Evolutionary conservation across 2,329 filamentous ascomycete species (phyloP), one percentile per base, ranked within the genome.

Genomic region (Trichoderma guizhouense): DNA sequence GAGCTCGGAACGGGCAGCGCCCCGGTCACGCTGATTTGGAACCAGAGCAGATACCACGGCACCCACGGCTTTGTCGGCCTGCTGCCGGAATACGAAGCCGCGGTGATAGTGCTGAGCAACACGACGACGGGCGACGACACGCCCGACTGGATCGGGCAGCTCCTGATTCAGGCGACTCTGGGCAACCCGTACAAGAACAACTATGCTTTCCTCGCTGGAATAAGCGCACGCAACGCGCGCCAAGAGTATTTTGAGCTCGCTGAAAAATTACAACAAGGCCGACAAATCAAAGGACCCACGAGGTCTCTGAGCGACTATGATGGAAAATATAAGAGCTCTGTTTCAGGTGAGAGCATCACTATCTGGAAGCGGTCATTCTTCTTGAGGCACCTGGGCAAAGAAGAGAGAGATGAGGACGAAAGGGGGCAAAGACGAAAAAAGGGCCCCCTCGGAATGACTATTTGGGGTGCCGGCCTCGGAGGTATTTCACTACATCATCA

Each of bases 61-160:
- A 11, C 64, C 34, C 55, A 36, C 24, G 24, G 30, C 14, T 69
- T 69, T 36, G 57, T 75, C 32, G 63, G 55, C 18, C 36, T 74
- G 15, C 67, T 75, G 30, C 74, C 74, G 3, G 74, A 72, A 18
- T 64, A 63, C 3, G 14, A 73, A 32, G 71, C 65, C 7, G 71
- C 72, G 18, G 62, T 75, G 3, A 57, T 75, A 1, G 72, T 73
- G 11, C 55, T 75, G 14, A 70, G 65, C 32, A 74, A 74, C 28
- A 69, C 69, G 7, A 64, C 63, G 15, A 58, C 55, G 4, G 55
- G 72, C 2, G 73, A 47, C 39, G 74, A 75, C 60, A 69, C 72
- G 11, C 47, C 72, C 7, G 74, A 74, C 32, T 75, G 73, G 73
- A 73, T 73, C 28, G 67, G 63, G 2, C 72, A 70, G 21, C 24